These are phyloP conservation scores for Fusarium sp. DNA, from an alignment of 2,329 filamentous ascomycete species.

Conservation along the genomic window DNA sequence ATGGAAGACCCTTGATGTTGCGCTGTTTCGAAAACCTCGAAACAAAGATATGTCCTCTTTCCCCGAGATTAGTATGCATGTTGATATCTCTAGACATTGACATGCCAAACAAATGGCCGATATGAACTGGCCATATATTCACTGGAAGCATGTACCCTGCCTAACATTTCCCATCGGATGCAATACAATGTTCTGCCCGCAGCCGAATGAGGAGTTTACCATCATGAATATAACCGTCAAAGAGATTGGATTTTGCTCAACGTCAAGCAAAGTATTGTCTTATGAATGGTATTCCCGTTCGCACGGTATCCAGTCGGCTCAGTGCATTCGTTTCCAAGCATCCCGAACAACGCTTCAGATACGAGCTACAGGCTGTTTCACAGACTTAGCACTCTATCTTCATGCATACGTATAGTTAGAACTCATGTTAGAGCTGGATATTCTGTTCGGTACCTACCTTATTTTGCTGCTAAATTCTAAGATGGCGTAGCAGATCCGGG, in stretches of 20 bases:
- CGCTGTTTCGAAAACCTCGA: background rate
- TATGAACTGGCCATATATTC: no score
- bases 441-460: background rate
- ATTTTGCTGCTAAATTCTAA: background rate
- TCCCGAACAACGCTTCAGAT: slow-evolving; percentile 11
- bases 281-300: slow-evolving; percentile 22
- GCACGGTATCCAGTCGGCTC: slow-evolving; percentile 37
- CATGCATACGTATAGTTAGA: background rate
- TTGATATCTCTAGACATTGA: slow-evolving; percentile 14
- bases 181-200: slow-evolving; percentile 18
- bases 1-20: background rate
- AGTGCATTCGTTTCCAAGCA: slow-evolving; percentile 23
- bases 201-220: slow-evolving; percentile 20
- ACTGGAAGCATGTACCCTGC: slow-evolving; percentile 4
- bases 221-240: slow-evolving; percentile 7
- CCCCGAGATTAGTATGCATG: background rate
- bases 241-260: slow-evolving; percentile 1
- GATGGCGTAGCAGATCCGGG: background rate
- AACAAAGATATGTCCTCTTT: background rate
- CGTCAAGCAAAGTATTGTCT: slow-evolving; percentile 1
- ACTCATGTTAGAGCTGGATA: background rate
- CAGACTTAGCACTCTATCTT: background rate
- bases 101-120: no score
- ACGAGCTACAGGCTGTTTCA: slow-evolving; percentile 8
- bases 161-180: slow-evolving; percentile 18